Percentiles rank a stretch among this genome's conserved stretches.
Conservation (phyloP, 805 yeast genomes). For the Saturnispora mendoncae region DNA sequence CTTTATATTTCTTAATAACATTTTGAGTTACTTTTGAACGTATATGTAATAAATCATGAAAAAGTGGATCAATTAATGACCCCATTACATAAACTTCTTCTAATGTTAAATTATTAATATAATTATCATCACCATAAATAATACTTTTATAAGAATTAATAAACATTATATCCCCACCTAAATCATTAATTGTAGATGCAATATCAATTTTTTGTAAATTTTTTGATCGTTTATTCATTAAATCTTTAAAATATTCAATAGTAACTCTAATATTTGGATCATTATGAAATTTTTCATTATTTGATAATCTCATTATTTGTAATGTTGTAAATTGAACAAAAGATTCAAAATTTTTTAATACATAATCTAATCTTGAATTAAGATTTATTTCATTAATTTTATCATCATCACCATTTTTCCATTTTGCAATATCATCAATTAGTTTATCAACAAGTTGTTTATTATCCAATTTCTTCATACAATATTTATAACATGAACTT, state of each 20-base stretch:
- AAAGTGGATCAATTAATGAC: slow-evolving; percentile 5
- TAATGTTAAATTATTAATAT: slow-evolving; percentile 1
- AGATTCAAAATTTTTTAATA: not conserved
- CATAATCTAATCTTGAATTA: not conserved
- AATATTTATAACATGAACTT: not conserved
- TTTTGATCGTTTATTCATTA: not conserved
- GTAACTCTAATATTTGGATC: not conserved
- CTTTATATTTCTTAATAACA: not conserved
- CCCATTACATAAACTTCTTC: slow-evolving; percentile 4
- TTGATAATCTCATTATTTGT: not conserved
- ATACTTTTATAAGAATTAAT: not conserved
- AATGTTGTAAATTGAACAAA: not conserved
- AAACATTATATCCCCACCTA: not conserved
- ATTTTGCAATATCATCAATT: not conserved
- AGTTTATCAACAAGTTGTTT: not conserved
- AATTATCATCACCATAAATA: not conserved
- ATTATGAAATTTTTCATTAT: not conserved
- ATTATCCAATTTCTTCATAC: not conserved
- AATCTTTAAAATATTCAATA: not conserved
- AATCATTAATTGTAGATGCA: not conserved
- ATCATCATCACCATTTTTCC: not conserved
- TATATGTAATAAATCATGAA: slow-evolving; percentile 2
- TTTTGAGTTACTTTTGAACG: not conserved
- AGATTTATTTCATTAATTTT: not conserved
- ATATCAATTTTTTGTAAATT: not conserved